phyloP scores from a whole-genome alignment of 2,329 filamentous ascomycete species.

The Diaporthe australafricana region DNA sequence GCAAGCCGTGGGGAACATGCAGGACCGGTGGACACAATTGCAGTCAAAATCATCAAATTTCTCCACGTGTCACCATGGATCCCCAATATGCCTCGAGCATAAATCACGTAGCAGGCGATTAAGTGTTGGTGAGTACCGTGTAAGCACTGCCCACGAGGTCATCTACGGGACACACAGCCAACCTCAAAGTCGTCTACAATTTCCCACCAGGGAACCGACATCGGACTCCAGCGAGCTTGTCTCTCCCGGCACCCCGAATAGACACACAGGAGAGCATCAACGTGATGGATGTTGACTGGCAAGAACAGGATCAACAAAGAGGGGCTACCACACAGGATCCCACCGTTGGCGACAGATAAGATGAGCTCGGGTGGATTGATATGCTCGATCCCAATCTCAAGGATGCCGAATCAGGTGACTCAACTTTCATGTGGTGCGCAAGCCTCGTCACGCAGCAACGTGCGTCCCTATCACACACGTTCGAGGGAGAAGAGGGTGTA shows the following conservation, averaged over 20 bases:
- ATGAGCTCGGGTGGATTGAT: slow-evolving; percentile 16
- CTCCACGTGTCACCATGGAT: slow-evolving; percentile 9
- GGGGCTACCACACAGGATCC: background rate
- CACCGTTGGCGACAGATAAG: background rate
- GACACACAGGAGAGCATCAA: background rate
- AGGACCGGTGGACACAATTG: background rate
- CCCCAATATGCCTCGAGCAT: background rate
- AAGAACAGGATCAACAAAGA: background rate
- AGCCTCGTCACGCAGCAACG: slow-evolving; percentile 26
- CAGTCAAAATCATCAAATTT: background rate
- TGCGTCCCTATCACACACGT: slow-evolving; percentile 19
- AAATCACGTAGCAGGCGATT: background rate
- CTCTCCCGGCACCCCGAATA: too few species aligned
- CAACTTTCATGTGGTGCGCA: slow-evolving; percentile 31
- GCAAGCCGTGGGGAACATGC: background rate
- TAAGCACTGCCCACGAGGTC: background rate
- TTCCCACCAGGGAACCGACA: background rate
- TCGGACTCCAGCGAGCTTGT: background rate
- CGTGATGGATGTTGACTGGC: background rate
- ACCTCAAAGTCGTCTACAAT: background rate
- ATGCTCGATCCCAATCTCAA: slow-evolving; percentile 1
- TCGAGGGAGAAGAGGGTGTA: slow-evolving; percentile 24
- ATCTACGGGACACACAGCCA: background rate
- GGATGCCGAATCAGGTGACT: slow-evolving; percentile 35
- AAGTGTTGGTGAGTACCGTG: background rate